Evolutionary conservation across 768 basidiomycete species (phyloP), one percentile per base, ranked within the genome.

Genomic region (Amanita fuliginea): DNA sequence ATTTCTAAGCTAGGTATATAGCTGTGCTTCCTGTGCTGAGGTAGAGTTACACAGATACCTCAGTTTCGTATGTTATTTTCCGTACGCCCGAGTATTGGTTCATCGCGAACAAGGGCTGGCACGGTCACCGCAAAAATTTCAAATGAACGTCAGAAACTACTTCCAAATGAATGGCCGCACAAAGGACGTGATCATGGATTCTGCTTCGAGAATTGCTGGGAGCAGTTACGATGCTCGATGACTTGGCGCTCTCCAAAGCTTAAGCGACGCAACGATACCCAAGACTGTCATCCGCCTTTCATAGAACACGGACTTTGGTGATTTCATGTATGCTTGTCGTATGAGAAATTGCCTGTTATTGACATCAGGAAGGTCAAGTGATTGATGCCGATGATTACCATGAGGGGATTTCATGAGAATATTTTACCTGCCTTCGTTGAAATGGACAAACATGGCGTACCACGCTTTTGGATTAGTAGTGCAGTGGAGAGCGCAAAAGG

Each of bases 141-240:
- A 50, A 36, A 50, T 50, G 49, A 50, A 50, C 41, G 49, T 16
- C 47, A 24, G 47, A 49, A 42, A 49, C 13, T 39, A 28, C 16
- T 40, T 49, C 46, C 40, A 33, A 43, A 42, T 14, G 34, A 28
- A 48, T 30, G 28, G n/a, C 37, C 47, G 47, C 47, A 41, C 19
- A 40, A 40, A 21, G 24, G 18, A 26, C 47, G 35, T 47, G 21
- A 35, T 13, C 18, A 35, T 26, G 46, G 21, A 19, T 24, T n/a
- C 46, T 47, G 35, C 35, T 47, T 37, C 44, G 14, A 34, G 30
- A 34, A 46, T 19, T 45, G 34, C 26, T 16, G 19, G 16, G 42
- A 43, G 42, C 26, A 28, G 4, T 35, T 32, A 22, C 44, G 44
- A 34, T 6, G 19, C 36, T 47, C 22, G n/a, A 14, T 24, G 44